Evolutionary conservation across 768 basidiomycete genomes (phyloP).

Genomic region (Leccinum ochraceum): DNA sequence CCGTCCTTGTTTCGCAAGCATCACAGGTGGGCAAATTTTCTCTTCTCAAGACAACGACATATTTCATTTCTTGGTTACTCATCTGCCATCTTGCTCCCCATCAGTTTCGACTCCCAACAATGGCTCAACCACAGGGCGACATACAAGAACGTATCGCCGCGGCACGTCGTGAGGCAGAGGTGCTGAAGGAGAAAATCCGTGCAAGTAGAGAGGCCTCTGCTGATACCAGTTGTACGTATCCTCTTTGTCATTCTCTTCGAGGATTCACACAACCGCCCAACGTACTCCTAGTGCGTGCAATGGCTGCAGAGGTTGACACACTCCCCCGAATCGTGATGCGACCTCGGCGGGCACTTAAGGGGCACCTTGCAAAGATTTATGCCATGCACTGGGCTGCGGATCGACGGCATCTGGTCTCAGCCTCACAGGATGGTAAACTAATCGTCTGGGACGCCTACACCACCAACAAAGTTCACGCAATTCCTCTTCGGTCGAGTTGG

Average conservation of each 20-base stretch:
- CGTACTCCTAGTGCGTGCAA: constrained; percentile 77
- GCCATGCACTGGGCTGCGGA: constrained; percentile 99
- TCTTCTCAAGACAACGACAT: constrained; percentile 13
- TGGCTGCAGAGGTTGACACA: constrained; percentile 95
- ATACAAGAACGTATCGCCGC: constrained; percentile 94
- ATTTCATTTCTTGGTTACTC: constrained; percentile 1
- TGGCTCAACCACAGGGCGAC: constrained; percentile 82
- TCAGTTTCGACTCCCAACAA: constrained; percentile 32
- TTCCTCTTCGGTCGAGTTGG: constrained; percentile 97
- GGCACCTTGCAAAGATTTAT: constrained; percentile 99
- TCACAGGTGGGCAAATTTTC: constrained; percentile 32
- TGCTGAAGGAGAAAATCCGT: constrained; percentile 97
- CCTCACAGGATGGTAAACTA: constrained; percentile 99
- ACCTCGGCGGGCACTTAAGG: constrained; percentile 90
- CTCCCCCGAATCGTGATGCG: constrained; percentile 97
- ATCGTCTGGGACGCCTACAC: constrained; percentile 99
- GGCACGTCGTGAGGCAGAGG: constrained; percentile 95
- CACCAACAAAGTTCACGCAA: constrained; percentile 99
- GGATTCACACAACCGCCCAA: constrained; percentile 17
- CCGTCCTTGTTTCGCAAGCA: constrained; percentile 32
- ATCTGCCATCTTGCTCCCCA: background rate
- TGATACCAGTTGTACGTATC: constrained; percentile 90
- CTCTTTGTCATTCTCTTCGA: constrained; percentile 4
- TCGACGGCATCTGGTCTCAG: constrained; percentile 95
- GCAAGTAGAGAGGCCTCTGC: constrained; percentile 95